Conservation (phyloP, 352 stramenopile species). For the Phytophthora sp. region DNA sequence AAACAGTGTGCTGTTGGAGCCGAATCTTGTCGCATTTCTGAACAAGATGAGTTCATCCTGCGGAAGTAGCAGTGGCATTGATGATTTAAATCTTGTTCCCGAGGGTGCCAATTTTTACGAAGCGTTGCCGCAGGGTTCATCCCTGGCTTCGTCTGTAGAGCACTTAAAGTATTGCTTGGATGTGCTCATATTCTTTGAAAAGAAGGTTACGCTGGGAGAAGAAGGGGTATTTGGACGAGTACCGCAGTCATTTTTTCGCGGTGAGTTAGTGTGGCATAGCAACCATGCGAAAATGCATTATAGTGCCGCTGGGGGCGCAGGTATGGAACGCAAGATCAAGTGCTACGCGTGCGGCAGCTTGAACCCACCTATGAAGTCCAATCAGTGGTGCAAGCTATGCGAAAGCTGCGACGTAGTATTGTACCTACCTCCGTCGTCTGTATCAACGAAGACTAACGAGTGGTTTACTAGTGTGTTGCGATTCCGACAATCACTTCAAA, state of each 20-base stretch:
- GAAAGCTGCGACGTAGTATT: slow-evolving; percentile 76
- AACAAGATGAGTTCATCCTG: slow-evolving; percentile 77
- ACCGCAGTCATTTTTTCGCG: slow-evolving; percentile 78
- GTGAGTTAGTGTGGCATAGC: slow-evolving; percentile 76
- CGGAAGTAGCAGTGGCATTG: slow-evolving; percentile 27
- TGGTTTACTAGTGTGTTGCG: slow-evolving; percentile 80
- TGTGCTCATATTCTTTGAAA: slow-evolving; percentile 88
- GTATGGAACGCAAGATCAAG: slow-evolving; percentile 67
- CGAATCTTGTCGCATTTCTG: slow-evolving; percentile 61
- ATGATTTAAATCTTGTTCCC: slow-evolving; percentile 66
- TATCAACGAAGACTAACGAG: slow-evolving; percentile 80
- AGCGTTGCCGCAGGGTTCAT: slow-evolving; percentile 49
- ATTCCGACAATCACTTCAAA: slow-evolving; percentile 79
- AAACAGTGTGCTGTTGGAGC: slow-evolving; percentile 78
- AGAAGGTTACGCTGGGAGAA: slow-evolving; percentile 79
- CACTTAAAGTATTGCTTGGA: slow-evolving; percentile 86
- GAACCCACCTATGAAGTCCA: slow-evolving; percentile 69
- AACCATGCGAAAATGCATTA: slow-evolving; percentile 38
- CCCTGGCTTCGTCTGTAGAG: slow-evolving; percentile 65
- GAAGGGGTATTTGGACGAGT: slow-evolving; percentile 71
- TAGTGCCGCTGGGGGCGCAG: slow-evolving; percentile 28
- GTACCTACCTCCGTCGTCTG: slow-evolving; percentile 77
- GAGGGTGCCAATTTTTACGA: slow-evolving; percentile 79
- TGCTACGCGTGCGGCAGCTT: slow-evolving; percentile 79
- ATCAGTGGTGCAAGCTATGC: slow-evolving; percentile 80